These are phyloP conservation scores for Penicillium daleae DNA, from an alignment of 495 filamentous ascomycete species.

Conservation along the genomic window DNA sequence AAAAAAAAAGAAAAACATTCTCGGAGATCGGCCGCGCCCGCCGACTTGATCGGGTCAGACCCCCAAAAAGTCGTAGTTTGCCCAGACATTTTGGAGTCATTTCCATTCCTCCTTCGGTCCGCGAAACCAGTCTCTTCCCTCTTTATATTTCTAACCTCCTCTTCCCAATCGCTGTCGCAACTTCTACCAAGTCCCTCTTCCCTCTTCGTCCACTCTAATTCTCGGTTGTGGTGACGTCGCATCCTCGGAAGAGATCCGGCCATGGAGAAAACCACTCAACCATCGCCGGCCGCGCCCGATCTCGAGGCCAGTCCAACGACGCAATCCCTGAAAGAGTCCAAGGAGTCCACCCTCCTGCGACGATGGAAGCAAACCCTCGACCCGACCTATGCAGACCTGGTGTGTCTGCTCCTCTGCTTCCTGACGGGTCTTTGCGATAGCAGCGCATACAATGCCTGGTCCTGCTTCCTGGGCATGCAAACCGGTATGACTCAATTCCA, in stretches of 20 bases:
- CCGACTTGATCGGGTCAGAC: neutral
- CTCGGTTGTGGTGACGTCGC: neutral
- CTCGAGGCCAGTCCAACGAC: slow-evolving; percentile 31
- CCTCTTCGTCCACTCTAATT: neutral
- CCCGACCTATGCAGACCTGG: slow-evolving; percentile 51
- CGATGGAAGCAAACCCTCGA: slow-evolving; percentile 46
- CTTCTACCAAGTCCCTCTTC: neutral
- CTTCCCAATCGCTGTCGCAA: neutral
- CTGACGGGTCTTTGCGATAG: slow-evolving; percentile 64
- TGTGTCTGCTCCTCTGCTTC: slow-evolving; percentile 59
- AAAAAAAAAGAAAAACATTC: neutral
- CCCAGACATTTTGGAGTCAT: neutral
- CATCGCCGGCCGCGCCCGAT: slow-evolving; percentile 20
- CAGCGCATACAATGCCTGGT: slow-evolving; percentile 64
- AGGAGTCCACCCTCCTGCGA: slow-evolving; percentile 16
- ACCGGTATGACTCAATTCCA: slow-evolving; percentile 60
- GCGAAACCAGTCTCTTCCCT: neutral
- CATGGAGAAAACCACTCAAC: slow-evolving; percentile 29
- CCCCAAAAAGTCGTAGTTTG: neutral
- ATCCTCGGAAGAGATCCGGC: neutral
- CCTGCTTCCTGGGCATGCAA: slow-evolving; percentile 66
- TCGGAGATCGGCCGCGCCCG: slow-evolving; percentile 1
- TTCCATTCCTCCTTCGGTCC: neutral
- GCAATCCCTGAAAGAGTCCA: slow-evolving; percentile 18
- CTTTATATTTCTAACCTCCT: neutral